These are phyloP conservation scores for Emmonsiellopsis sp. DNA, from an alignment of 2,329 filamentous ascomycete species.

Conservation along the genomic window DNA sequence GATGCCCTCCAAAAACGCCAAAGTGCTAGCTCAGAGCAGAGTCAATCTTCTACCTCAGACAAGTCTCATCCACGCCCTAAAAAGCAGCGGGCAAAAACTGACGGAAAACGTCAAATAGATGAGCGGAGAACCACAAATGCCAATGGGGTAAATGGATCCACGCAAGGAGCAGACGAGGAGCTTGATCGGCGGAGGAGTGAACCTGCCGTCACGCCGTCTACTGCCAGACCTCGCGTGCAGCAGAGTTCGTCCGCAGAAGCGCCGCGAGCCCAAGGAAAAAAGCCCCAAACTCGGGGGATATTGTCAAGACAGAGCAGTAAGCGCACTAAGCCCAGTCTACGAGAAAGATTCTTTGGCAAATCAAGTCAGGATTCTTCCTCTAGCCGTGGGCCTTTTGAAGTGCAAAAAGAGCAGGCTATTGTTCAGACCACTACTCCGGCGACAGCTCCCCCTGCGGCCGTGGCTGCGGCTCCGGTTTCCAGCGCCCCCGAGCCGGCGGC, in stretches of 20 bases:
- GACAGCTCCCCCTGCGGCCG: neutral
- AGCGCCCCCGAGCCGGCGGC: too few relatives aligned
- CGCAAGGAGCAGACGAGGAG: neutral
- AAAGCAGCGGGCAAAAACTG: neutral
- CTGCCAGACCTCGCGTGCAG: too few relatives aligned
- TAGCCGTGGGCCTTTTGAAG: neutral
- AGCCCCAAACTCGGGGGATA: neutral
- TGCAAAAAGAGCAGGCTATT: neutral
- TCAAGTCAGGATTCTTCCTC: neutral
- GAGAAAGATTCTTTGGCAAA: neutral
- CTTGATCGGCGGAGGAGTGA: neutral
- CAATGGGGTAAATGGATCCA: too few relatives aligned
- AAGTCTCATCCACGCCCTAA: neutral
- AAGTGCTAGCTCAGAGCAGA: neutral
- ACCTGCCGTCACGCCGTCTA: neutral
- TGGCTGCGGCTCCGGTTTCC: too few relatives aligned
- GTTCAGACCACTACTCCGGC: neutral
- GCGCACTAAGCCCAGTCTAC: neutral
- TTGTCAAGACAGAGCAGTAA: neutral
- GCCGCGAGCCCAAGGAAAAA: neutral
- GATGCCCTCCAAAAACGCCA: neutral
- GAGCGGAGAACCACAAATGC: neutral
- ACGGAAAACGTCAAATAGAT: neutral
- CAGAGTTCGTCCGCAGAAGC: neutral
- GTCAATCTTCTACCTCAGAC: neutral